These are phyloP conservation scores for Diutina catenulata DNA, from an alignment of 1,139 yeast species.

Conservation along the genomic window DNA sequence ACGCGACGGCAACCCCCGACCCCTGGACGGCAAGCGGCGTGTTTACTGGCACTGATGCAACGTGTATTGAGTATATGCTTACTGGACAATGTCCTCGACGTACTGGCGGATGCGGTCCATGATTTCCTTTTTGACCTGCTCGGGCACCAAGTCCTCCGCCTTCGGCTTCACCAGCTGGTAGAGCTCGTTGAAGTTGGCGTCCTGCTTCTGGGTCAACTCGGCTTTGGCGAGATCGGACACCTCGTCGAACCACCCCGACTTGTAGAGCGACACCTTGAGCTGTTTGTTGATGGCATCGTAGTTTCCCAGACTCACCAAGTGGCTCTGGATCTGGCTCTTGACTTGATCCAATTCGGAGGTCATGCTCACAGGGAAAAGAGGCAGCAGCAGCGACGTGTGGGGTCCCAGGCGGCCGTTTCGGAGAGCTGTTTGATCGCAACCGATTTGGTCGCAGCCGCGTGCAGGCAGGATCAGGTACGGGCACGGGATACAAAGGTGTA, in stretches of 20 bases:
- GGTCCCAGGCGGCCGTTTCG: too few relatives aligned
- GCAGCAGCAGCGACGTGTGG: too few relatives aligned
- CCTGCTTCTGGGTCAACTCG: slow-evolving; percentile 21
- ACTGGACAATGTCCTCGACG: slow-evolving; percentile 41
- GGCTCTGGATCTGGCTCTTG: slow-evolving; percentile 55
- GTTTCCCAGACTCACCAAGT: slow-evolving; percentile 67
- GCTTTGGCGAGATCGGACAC: slow-evolving; percentile 45
- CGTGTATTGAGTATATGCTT: too few relatives aligned
- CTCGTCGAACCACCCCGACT: slow-evolving; percentile 81
- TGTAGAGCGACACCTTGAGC: slow-evolving; percentile 52
- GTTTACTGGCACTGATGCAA: too few relatives aligned
- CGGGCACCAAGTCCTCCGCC: slow-evolving; percentile 64
- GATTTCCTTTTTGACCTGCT: slow-evolving; percentile 46
- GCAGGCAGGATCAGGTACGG: too few relatives aligned
- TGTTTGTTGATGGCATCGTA: slow-evolving; percentile 57
- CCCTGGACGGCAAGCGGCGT: too few relatives aligned
- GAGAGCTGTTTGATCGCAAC: too few relatives aligned
- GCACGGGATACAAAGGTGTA: too few relatives aligned
- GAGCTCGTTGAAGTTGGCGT: slow-evolving; percentile 40
- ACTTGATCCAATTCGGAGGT: slow-evolving; percentile 12
- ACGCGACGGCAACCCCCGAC: too few relatives aligned
- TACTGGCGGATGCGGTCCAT: slow-evolving; percentile 48
- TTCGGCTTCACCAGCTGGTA: slow-evolving; percentile 45
- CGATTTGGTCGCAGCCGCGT: too few relatives aligned
- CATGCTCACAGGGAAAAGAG: too few relatives aligned